Conservation (phyloP, 306 rosid species). For the Crataegus laevigata region DNA sequence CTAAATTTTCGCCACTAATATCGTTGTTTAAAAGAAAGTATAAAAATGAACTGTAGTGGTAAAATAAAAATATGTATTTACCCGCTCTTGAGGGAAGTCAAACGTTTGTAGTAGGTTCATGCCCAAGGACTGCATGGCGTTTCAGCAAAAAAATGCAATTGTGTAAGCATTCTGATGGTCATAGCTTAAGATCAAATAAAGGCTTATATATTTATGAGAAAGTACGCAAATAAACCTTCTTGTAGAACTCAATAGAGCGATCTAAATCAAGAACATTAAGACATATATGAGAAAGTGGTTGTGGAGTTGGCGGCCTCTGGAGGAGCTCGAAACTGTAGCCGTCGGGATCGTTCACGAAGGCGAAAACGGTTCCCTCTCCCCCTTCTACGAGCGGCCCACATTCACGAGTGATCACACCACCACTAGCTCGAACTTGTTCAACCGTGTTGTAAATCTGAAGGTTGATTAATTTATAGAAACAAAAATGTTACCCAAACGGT, state of each 20-base stretch:
- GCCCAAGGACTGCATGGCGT: slow-evolving; percentile 4
- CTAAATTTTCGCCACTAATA: too few species aligned
- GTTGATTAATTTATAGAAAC: background rate
- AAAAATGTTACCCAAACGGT: background rate
- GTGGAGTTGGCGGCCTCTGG: slow-evolving; percentile 9
- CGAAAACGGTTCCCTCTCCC: background rate
- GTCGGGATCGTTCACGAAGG: slow-evolving; percentile 10
- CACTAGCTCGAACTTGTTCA: background rate
- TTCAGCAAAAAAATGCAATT: background rate
- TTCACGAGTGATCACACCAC: slow-evolving; percentile 6
- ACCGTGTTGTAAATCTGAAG: background rate
- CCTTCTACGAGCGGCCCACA: background rate
- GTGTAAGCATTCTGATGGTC: background rate
- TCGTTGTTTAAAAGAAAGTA: background rate
- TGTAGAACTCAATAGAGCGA: slow-evolving; percentile 6
- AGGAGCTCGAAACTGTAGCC: slow-evolving; percentile 18
- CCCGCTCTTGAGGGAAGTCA: background rate
- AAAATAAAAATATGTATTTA: background rate
- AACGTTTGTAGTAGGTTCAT: background rate
- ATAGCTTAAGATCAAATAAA: background rate
- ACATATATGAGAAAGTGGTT: slow-evolving; percentile 15
- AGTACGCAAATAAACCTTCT: background rate
- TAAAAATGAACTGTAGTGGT: background rate
- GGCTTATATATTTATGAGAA: background rate
- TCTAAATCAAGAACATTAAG: background rate